phyloP scores from a whole-genome alignment of 225 moss, liverwort and hornwort species.

The Straminergon stramineum region DNA sequence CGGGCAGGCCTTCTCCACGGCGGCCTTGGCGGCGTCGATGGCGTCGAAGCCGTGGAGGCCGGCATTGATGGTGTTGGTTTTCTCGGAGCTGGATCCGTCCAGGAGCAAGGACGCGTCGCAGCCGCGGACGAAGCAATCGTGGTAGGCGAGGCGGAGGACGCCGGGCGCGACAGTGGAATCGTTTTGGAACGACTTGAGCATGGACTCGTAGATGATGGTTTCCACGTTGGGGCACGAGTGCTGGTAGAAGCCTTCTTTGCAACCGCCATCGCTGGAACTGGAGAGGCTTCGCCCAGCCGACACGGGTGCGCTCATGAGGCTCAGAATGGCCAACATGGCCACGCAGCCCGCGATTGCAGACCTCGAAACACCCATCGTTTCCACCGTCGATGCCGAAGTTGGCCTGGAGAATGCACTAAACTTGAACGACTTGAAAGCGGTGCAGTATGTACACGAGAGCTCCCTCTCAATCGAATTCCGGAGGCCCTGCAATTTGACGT shows the following conservation, averaged over 20 bases:
- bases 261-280: neutral
- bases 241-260: neutral
- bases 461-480: neutral
- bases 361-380: neutral
- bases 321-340: neutral
- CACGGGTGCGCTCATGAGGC: neutral
- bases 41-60: neutral
- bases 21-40: neutral
- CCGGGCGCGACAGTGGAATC: slow-evolving; percentile 9
- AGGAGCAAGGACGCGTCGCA: neutral
- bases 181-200: neutral
- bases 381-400: too few relatives aligned
- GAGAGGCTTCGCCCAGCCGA: neutral
- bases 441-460: neutral
- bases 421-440: neutral
- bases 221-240: neutral
- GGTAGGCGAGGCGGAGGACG: neutral
- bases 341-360: neutral
- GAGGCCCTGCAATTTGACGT: neutral
- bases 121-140: neutral
- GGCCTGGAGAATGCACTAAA: neutral
- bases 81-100: neutral
- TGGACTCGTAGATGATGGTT: neutral
- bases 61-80: neutral
- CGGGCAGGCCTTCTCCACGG: neutral